Base-by-base conservation (phyloP, 2,329 filamentous ascomycete species). In the Ophiosphaerella herpotricha region DNA sequence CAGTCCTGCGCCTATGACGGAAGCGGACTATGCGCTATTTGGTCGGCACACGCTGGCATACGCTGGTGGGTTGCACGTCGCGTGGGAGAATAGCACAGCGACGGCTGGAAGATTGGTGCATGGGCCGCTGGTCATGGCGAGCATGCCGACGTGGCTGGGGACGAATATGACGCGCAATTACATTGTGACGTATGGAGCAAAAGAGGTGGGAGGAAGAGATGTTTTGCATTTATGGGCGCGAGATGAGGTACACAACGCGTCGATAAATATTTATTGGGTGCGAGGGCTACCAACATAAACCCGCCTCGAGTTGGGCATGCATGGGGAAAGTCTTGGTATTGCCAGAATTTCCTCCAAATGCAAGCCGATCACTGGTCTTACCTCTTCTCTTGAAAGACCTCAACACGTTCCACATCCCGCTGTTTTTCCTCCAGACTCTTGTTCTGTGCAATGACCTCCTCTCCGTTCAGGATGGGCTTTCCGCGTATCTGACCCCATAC, bases 401-500 rank as follows among this genome's bases (percentile, higher is more conserved):
- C 61, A 24, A 66, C 55, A 16, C 52, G 56, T 31, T 66, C 58
- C 7, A 66, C 46, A 5, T 55, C 55, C 11, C 55, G 31, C 5
- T 58, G 50, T 21, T 66, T 67, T 40, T 65, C 63, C 1, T 51
- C 56, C 9, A 63, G n/a, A 2, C 57, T 55, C 34, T 64, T 66
- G 29, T 43, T 55, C 18, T 50, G 54, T 7, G 51, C 56, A 11
- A 48, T 48, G 14, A 56, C 26, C 6, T 29, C 51, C 13, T 57
- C 45, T n/a, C 61, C 59, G 7, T 57, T 45, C 11, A 64, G 34
- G 5, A 67, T 46, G 0, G 60, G 59, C 37, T 47, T 60, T 6
- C 63, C 60, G 9, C 59, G 57, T 14, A 69, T 34, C 43, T 69
- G 64, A 7, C 64, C 62, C 68, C 61, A 69, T 8, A 68, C 66